phyloP scores from a whole-genome alignment of 768 basidiomycete genomes.

The Pleurotus pulmonarius region DNA sequence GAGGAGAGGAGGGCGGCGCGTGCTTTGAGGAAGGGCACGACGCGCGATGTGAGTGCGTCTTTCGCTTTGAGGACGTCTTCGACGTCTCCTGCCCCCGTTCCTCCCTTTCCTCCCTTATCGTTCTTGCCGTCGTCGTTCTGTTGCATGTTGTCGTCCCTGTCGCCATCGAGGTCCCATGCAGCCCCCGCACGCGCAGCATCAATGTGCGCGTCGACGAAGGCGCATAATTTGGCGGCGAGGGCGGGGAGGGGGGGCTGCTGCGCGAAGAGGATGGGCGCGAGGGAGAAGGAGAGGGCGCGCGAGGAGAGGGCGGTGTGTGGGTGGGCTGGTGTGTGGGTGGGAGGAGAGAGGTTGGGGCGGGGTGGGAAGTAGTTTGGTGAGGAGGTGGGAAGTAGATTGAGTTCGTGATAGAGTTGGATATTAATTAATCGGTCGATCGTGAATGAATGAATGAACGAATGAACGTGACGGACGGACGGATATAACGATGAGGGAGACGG shows the following conservation, averaged over 20 bases:
- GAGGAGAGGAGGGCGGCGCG: conserved; percentile 46
- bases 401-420: too few species aligned
- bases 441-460: too few species aligned
- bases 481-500: too few species aligned
- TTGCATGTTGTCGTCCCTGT: conserved; percentile 26
- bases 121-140: too few species aligned
- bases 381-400: neutral
- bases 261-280: conserved; percentile 72
- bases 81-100: too few species aligned
- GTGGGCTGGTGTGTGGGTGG: conserved; percentile 50
- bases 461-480: too few species aligned
- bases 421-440: too few species aligned
- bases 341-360: too few species aligned
- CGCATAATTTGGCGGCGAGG: conserved; percentile 54
- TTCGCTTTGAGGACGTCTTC: conserved; percentile 41
- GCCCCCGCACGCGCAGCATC: too few species aligned
- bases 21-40: conserved; percentile 64
- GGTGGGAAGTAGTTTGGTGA: neutral
- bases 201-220: conserved; percentile 49
- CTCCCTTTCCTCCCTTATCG: too few species aligned
- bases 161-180: neutral
- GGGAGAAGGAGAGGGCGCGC: conserved; percentile 56
- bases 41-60: conserved; percentile 37
- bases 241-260: conserved; percentile 69
- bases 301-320: conserved; percentile 62